Conservation (phyloP, 345 rosid genomes). For the Camelina laxa region DNA sequence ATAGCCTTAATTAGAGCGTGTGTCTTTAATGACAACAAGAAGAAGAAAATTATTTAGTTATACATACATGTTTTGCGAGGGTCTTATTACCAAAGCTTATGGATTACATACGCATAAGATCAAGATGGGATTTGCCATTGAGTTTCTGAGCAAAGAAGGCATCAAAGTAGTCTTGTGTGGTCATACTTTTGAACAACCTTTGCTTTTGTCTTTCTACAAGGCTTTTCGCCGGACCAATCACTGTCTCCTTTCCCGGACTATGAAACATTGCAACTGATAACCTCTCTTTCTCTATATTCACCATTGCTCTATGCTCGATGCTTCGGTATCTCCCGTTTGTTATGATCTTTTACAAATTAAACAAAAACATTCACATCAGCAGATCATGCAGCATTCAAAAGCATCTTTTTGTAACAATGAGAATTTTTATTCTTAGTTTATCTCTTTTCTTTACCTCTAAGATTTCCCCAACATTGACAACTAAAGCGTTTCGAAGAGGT, state of each 20-base stretch:
- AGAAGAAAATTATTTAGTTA: neutral
- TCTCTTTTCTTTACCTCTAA: slow-evolving; percentile 48
- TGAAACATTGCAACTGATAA: slow-evolving; percentile 55
- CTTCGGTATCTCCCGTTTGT: slow-evolving; percentile 55
- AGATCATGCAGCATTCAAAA: neutral
- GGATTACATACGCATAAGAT: slow-evolving; percentile 39
- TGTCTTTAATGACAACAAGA: slow-evolving; percentile 8
- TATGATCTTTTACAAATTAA: slow-evolving; percentile 44
- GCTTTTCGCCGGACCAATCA: slow-evolving; percentile 55
- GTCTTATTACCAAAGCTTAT: too few species aligned
- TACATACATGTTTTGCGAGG: neutral
- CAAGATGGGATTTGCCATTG: slow-evolving; percentile 49
- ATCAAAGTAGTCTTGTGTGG: slow-evolving; percentile 47
- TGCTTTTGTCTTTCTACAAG: slow-evolving; percentile 42
- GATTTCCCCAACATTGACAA: slow-evolving; percentile 56
- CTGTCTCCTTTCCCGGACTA: slow-evolving; percentile 38
- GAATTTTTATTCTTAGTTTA: neutral
- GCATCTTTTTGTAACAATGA: neutral
- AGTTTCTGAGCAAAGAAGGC: slow-evolving; percentile 53
- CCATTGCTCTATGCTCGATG: slow-evolving; percentile 55
- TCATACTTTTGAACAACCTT: slow-evolving; percentile 42
- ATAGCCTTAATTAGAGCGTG: neutral
- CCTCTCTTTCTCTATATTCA: slow-evolving; percentile 51
- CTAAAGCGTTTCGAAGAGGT: slow-evolving; percentile 50
- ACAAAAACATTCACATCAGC: slow-evolving; percentile 22